These are phyloP conservation scores for Allomyces arbusculus DNA, from an alignment of 192 early-diverging fungal genomes.

Conservation along the genomic window DNA sequence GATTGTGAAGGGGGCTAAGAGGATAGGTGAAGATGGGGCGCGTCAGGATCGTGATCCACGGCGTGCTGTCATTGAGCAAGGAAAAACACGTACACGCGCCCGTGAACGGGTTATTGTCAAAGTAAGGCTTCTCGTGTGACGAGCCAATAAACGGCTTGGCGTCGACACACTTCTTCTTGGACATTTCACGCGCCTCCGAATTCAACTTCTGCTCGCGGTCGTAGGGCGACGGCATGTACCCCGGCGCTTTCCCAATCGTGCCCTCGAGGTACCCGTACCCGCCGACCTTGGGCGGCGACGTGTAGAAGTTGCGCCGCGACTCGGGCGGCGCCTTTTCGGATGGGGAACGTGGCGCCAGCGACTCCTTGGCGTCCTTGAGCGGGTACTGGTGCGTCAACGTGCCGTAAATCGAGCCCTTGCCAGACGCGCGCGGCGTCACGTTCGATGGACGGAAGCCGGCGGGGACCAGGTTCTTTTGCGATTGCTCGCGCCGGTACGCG, in stretches of 20 bases:
- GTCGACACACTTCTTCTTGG: neutral
- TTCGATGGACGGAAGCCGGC: neutral
- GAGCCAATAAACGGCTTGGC: neutral
- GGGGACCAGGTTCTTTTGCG: neutral
- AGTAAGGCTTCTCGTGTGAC: neutral
- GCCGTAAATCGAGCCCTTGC: neutral
- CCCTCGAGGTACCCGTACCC: neutral
- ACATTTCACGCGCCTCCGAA: neutral
- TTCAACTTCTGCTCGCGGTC: neutral
- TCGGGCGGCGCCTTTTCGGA: neutral
- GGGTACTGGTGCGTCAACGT: neutral
- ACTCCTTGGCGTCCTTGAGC: neutral
- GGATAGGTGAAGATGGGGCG: neutral
- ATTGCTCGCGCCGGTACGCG: neutral
- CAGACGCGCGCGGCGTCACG: neutral
- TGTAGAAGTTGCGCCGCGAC: neutral
- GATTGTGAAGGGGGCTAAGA: neutral
- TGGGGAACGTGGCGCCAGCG: neutral
- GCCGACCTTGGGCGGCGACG: neutral
- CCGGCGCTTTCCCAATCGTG: neutral
- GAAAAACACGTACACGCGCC: too few relatives aligned
- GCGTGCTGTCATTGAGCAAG: too few relatives aligned
- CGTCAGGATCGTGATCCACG: too few relatives aligned
- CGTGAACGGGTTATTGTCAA: neutral
- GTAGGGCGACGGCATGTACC: neutral